A percentile compares a stretch with the other conserved stretches of the same genome.
Conservation (phyloP, 2,329 filamentous ascomycete species). For the Aspergillus sojae region DNA sequence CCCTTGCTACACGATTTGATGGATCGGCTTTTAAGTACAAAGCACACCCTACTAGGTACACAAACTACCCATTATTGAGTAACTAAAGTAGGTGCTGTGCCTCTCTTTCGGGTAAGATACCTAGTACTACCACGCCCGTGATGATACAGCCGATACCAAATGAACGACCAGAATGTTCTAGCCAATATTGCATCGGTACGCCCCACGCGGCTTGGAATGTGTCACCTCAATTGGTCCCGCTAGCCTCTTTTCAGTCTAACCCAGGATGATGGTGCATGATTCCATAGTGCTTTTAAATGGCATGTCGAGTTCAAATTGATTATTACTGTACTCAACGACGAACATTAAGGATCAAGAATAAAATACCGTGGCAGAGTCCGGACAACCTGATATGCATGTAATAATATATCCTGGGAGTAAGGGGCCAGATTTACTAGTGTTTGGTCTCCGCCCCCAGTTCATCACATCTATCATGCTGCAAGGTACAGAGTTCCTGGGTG, state of each 20-base stretch:
- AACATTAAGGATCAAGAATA: neutral
- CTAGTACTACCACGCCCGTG: neutral
- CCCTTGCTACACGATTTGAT: too few species aligned
- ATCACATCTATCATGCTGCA: conserved; percentile 1
- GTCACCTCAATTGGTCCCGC: neutral
- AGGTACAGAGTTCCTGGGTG: neutral
- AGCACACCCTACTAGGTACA: neutral
- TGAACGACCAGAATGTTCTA: conserved; percentile 6
- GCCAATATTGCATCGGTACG: neutral
- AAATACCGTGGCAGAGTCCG: neutral
- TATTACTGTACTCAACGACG: neutral
- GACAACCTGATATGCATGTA: neutral
- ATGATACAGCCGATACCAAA: neutral
- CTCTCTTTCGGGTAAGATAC: neutral
- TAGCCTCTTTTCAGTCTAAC: neutral
- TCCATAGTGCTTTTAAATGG: neutral
- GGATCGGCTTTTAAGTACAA: neutral
- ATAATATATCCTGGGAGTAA: neutral
- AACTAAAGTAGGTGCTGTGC: neutral
- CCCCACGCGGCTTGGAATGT: conserved; percentile 4
- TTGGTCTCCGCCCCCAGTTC: neutral
- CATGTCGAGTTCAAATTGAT: neutral
- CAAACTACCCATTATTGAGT: neutral
- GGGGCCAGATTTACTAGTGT: neutral
- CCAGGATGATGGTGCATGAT: neutral